Evolutionary conservation across 176 grass and related monocot species (phyloP).

Genomic region (Aegilops tauschii): DNA sequence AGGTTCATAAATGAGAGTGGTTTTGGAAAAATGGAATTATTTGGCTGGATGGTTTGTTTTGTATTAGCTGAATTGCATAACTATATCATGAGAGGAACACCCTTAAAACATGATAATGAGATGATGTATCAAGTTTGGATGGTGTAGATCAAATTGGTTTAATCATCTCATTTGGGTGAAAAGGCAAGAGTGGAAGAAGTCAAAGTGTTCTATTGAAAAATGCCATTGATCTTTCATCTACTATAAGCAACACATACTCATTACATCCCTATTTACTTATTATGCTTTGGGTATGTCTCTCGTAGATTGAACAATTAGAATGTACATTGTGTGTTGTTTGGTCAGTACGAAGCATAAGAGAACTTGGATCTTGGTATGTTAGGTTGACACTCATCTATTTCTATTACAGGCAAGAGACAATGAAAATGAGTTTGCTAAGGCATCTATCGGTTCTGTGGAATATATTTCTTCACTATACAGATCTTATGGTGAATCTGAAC

Average conservation of each 20-base stretch:
- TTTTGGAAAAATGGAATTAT: background rate
- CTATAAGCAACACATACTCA: background rate
- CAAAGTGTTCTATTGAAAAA: background rate
- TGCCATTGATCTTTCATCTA: background rate
- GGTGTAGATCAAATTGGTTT: background rate
- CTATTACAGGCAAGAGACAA: conserved; percentile 43
- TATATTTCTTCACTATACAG: conserved; percentile 80
- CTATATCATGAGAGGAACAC: background rate
- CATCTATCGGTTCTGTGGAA: conserved; percentile 93
- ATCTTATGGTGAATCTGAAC: conserved; percentile 75
- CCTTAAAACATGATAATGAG: background rate
- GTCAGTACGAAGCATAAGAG: background rate
- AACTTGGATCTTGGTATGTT: conserved; percentile 18
- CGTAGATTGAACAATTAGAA: background rate
- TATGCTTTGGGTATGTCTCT: background rate
- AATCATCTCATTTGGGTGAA: background rate
- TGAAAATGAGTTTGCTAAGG: conserved; percentile 59
- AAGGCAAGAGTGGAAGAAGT: background rate
- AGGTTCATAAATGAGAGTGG: background rate
- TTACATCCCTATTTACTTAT: background rate
- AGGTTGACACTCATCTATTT: conserved; percentile 21
- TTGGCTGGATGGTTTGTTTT: conserved; percentile 2
- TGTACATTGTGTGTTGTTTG: background rate
- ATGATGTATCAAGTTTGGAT: conserved; percentile 10
- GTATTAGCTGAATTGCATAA: background rate